These are phyloP conservation scores for Phialophora macrospora DNA, from an alignment of 2,329 filamentous ascomycete species.

Conservation along the genomic window DNA sequence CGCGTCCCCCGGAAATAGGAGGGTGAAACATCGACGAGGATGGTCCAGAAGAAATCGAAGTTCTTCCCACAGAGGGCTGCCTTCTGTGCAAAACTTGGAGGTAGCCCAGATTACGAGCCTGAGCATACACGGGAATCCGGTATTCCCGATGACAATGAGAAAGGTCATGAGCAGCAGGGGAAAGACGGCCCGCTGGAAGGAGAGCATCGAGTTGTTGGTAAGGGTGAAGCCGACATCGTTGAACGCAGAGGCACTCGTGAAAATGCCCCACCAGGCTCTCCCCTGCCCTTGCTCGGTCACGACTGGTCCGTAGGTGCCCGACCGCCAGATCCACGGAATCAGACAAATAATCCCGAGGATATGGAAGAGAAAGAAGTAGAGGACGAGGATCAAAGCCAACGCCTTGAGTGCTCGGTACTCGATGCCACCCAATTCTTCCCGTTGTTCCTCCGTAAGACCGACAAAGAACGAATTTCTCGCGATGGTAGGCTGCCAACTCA, in stretches of 20 bases:
- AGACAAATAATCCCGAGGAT: constrained; percentile 74
- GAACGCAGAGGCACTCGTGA: constrained; percentile 84
- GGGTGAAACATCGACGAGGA: constrained; percentile 91
- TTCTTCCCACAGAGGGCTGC: constrained; percentile 82
- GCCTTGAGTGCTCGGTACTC: constrained; percentile 93
- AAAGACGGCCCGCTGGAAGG: constrained; percentile 53
- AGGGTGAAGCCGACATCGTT: constrained; percentile 94
- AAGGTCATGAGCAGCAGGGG: constrained; percentile 49
- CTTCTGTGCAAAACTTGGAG: constrained; percentile 68
- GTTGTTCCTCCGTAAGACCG: constrained; percentile 83
- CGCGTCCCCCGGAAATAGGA: constrained; percentile 85
- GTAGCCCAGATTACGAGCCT: constrained; percentile 87
- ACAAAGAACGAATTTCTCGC: constrained; percentile 92
- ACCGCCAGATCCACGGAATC: constrained; percentile 77
- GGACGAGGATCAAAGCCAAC: constrained; percentile 74
- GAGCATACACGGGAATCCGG: constrained; percentile 60
- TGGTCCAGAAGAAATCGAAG: constrained; percentile 90
- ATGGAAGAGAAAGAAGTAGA: constrained; percentile 84
- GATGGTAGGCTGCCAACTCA: constrained; percentile 91
- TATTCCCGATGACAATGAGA: constrained; percentile 49
- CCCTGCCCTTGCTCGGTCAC: constrained; percentile 67
- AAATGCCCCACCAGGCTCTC: constrained; percentile 87
- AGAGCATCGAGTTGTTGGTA: constrained; percentile 86
- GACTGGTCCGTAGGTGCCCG: constrained; percentile 65
- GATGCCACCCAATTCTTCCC: constrained; percentile 93